Conservation (phyloP, 2,329 filamentous ascomycete species). For the Lecanosticta acicola region DNA sequence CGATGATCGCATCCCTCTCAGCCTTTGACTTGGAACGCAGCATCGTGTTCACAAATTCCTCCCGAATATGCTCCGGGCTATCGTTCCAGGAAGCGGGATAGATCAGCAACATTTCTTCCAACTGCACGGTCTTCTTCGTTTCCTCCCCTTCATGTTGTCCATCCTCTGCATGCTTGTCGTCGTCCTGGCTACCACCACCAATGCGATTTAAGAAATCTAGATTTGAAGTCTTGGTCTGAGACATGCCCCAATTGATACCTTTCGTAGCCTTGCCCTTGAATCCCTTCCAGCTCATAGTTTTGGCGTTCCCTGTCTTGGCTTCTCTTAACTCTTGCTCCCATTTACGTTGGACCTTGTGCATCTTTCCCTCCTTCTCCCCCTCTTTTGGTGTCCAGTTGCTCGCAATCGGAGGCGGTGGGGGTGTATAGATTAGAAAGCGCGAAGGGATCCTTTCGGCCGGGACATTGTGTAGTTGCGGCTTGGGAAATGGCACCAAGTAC, state of each 20-base stretch:
- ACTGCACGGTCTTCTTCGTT: conserved; percentile 28
- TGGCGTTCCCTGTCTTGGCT: conserved; percentile 34
- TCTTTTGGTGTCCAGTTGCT: conserved; percentile 35
- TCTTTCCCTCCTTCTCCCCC: conserved; percentile 39
- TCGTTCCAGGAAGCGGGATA: conserved; percentile 31
- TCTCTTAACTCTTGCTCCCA: conserved; percentile 43
- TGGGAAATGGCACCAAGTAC: conserved; percentile 43
- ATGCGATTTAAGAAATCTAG: conserved; percentile 43
- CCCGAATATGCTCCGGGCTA: conserved; percentile 23
- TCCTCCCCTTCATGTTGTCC: conserved; percentile 11
- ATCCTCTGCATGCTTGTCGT: conserved; percentile 12
- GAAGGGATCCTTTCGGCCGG: conserved; percentile 33
- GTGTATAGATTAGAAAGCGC: conserved; percentile 43
- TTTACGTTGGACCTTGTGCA: conserved; percentile 42
- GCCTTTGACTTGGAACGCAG: conserved; percentile 41
- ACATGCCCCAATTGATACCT: conserved; percentile 39
- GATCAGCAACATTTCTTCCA: conserved; percentile 38
- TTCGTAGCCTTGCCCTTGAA: conserved; percentile 39
- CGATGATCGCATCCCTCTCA: conserved; percentile 39
- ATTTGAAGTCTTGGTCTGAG: conserved; percentile 36
- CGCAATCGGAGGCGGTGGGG: conserved; percentile 37
- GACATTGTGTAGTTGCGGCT: conserved; percentile 30
- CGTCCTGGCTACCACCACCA: conserved; percentile 8
- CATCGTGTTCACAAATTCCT: conserved; percentile 42
- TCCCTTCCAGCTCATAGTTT: conserved; percentile 41